Evolutionary conservation across 306 rosid genomes (phyloP).

Genomic region (Heteromeles arbutifolia): DNA sequence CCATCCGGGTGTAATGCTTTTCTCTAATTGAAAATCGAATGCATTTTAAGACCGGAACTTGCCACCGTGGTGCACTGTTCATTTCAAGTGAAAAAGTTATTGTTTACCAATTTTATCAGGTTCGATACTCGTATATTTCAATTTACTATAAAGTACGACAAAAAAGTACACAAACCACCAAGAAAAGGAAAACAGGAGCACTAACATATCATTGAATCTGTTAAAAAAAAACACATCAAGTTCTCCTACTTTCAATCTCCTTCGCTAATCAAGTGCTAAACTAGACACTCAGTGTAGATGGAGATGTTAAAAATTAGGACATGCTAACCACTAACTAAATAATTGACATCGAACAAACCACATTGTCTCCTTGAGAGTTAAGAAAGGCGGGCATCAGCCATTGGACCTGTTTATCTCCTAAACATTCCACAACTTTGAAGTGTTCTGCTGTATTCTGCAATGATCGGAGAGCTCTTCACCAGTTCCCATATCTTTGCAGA

Average conservation of each 20-base stretch:
- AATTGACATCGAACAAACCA: not conserved
- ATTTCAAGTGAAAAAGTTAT: not conserved
- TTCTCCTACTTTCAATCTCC: not conserved
- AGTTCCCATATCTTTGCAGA: constrained; percentile 82
- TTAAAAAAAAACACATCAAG: not conserved
- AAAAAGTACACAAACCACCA: not conserved
- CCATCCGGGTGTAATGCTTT: not conserved
- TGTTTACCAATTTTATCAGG: not conserved
- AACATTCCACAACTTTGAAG: constrained; percentile 67
- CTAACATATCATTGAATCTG: not conserved
- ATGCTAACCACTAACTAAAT: not conserved
- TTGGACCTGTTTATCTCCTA: constrained; percentile 40
- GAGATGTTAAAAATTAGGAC: not conserved
- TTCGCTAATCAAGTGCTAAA: not conserved
- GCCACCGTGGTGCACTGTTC: not conserved
- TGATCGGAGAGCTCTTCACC: constrained; percentile 63
- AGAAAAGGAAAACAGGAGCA: not conserved
- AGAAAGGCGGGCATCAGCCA: not conserved
- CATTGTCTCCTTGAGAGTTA: not conserved
- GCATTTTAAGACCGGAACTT: not conserved
- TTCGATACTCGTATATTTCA: not conserved
- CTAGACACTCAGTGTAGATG: not conserved
- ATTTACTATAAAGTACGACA: not conserved
- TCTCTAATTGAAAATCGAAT: not conserved
- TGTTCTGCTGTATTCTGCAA: constrained; percentile 58